Percentiles rank a stretch among this genome's conserved stretches.
These are phyloP conservation scores for Penicillium canariense DNA, from an alignment of 495 filamentous ascomycete genomes.

Conservation along the genomic window DNA sequence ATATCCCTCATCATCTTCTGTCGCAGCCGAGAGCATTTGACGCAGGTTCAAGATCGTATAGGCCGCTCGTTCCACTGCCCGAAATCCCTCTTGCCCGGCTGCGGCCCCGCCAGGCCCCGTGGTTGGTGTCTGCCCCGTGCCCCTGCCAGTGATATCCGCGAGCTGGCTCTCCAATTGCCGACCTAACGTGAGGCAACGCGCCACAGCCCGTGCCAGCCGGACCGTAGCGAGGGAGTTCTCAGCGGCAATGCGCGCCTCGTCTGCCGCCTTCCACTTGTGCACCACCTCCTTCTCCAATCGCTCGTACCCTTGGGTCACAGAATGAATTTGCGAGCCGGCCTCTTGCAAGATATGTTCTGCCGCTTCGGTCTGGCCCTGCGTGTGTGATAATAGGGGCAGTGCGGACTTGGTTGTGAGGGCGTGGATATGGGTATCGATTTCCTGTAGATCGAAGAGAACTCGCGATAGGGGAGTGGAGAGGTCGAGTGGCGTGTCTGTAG, in stretches of 20 bases:
- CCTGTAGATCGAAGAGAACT: conserved; percentile 95
- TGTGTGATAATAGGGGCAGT: conserved; percentile 77
- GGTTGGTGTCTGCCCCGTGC: conserved; percentile 16
- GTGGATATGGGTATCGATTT: conserved; percentile 95
- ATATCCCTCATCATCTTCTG: conserved; percentile 68
- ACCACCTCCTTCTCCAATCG: conserved; percentile 80
- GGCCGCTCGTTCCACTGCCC: conserved; percentile 73
- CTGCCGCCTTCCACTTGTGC: conserved; percentile 75
- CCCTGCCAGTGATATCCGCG: conserved; percentile 54
- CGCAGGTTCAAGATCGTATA: conserved; percentile 71
- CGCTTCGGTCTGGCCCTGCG: conserved; percentile 65
- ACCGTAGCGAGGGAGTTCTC: conserved; percentile 75
- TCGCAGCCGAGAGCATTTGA: conserved; percentile 63
- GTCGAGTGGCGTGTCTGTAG: conserved; percentile 84
- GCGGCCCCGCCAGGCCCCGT: conserved; percentile 21
- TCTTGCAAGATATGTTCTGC: conserved; percentile 65
- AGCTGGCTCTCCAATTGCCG: conserved; percentile 85
- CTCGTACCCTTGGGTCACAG: conserved; percentile 77
- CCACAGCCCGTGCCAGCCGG: conserved; percentile 71
- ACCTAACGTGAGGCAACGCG: conserved; percentile 71
- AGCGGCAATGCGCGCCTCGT: conserved; percentile 70
- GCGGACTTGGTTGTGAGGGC: conserved; percentile 81
- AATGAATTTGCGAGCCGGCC: conserved; percentile 71
- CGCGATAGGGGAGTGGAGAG: conserved; percentile 90
- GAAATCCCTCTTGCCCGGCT: conserved; percentile 64